phyloP scores from a whole-genome alignment of 805 yeast genomes.

The Spathaspora gorwiae region DNA sequence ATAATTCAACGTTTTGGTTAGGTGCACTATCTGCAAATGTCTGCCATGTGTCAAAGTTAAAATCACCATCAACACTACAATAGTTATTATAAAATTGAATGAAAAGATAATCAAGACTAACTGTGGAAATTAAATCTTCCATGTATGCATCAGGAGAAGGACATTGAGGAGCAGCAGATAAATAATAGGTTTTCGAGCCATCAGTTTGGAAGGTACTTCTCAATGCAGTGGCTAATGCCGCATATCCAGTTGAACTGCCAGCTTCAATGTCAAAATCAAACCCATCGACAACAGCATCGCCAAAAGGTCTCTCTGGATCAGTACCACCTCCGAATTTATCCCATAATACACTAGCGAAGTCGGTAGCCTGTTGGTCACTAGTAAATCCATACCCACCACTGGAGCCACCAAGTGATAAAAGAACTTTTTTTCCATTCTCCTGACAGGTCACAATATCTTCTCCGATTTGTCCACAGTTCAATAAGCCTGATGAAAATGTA shows the following conservation, averaged over 20 bases:
- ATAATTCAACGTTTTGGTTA: slow-evolving; percentile 65
- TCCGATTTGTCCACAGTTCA: slow-evolving; percentile 34
- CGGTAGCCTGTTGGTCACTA: slow-evolving; percentile 49
- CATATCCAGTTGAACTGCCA: slow-evolving; percentile 15
- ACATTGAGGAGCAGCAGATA: slow-evolving; percentile 93
- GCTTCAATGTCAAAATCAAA: slow-evolving; percentile 31
- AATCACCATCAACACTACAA: slow-evolving; percentile 48
- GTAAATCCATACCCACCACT: slow-evolving; percentile 44
- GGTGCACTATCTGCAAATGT: slow-evolving; percentile 59
- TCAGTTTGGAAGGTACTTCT: slow-evolving; percentile 14
- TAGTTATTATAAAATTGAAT: slow-evolving; percentile 88
- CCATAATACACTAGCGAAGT: slow-evolving; percentile 41
- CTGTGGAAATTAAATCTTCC: slow-evolving; percentile 32
- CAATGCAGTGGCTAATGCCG: slow-evolving; percentile 27
- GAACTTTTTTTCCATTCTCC: slow-evolving; percentile 62
- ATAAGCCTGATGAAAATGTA: slow-evolving; percentile 33
- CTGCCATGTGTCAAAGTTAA: slow-evolving; percentile 71
- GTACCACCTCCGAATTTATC: slow-evolving; percentile 30
- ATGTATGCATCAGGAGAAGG: slow-evolving; percentile 66
- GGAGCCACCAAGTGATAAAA: slow-evolving; percentile 60
- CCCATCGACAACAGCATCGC: slow-evolving; percentile 28
- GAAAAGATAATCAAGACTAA: slow-evolving; percentile 74
- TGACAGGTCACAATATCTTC: slow-evolving; percentile 72
- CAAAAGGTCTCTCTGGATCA: slow-evolving; percentile 21
- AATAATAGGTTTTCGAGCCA: slow-evolving; percentile 54